Conservation (phyloP, 768 basidiomycete species). For the Rhodosporidiobolus odoratus region DNA sequence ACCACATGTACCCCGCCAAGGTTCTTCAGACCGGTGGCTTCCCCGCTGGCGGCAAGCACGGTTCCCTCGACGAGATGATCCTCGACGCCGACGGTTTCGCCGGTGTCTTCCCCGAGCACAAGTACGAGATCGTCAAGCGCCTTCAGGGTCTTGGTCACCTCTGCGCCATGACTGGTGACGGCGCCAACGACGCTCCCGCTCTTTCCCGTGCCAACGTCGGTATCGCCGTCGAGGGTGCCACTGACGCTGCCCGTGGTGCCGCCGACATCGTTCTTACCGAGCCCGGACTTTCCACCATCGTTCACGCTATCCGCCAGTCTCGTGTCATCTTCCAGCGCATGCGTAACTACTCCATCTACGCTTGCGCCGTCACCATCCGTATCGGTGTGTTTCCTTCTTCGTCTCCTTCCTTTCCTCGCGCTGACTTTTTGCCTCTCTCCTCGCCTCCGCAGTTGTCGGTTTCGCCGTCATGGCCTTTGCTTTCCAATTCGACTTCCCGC, state of each 20-base stretch:
- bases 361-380: constrained; percentile 70
- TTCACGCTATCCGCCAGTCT: constrained; percentile 95
- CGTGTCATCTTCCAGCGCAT: constrained; percentile 99
- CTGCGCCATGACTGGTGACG: constrained; percentile 99
- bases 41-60: constrained; percentile 79
- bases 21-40: constrained; percentile 84
- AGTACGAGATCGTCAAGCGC: constrained; percentile 99
- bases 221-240: constrained; percentile 99
- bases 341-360: constrained; percentile 90
- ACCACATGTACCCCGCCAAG: constrained; percentile 99
- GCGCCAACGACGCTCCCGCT: constrained; percentile 97
- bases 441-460: constrained; percentile 75
- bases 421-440: constrained; percentile 58
- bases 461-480: constrained; percentile 92
- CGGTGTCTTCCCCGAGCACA: constrained; percentile 99
- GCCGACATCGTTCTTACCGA: constrained; percentile 97
- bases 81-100: constrained; percentile 99
- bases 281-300: constrained; percentile 97
- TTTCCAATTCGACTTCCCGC: constrained; percentile 97
- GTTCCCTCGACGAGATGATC: constrained; percentile 91
- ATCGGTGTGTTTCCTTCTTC: constrained; percentile 56
- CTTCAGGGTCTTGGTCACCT: constrained; percentile 92
- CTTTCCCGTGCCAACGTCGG: constrained; percentile 97
- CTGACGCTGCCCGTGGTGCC: constrained; percentile 95
- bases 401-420: neutral